These are phyloP conservation scores for Pythium angustatum DNA, from an alignment of 352 stramenopile species.

Conservation along the genomic window DNA sequence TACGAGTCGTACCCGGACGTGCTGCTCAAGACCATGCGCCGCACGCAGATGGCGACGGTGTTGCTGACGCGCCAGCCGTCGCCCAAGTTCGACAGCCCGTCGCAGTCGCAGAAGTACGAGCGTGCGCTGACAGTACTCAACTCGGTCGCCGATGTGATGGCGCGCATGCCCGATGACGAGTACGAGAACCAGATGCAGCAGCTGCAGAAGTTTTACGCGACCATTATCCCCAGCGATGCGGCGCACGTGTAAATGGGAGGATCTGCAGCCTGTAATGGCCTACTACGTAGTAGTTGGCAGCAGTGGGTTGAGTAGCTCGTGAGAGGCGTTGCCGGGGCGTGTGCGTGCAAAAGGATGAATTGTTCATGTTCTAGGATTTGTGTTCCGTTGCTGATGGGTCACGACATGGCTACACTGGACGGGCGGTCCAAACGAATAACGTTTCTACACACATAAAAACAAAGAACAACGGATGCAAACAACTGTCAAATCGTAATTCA, in stretches of 20 bases:
- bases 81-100: constrained; percentile 74
- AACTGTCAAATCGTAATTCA: too few relatives aligned
- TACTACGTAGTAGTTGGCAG: too few relatives aligned
- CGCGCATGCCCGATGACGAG: constrained; percentile 65
- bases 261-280: neutral
- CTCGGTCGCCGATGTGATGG: constrained; percentile 75
- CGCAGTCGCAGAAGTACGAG: constrained; percentile 82
- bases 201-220: constrained; percentile 79
- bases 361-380: too few relatives aligned
- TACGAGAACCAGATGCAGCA: constrained; percentile 74
- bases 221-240: constrained; percentile 47
- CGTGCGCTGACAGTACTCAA: constrained; percentile 62
- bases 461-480: too few relatives aligned
- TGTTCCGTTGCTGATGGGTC: neutral
- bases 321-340: too few relatives aligned
- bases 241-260: constrained; percentile 38
- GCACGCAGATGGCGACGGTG: constrained; percentile 64
- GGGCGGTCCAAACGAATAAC: neutral
- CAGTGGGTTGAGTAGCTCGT: too few relatives aligned
- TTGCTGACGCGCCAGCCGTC: constrained; percentile 64
- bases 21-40: constrained; percentile 82
- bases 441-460: neutral
- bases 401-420: constrained; percentile 2
- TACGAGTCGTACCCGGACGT: constrained; percentile 86
- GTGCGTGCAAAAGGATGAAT: neutral